These are phyloP conservation scores for Pulveroboletus sp. DNA, from an alignment of 768 basidiomycete genomes.

Conservation along the genomic window DNA sequence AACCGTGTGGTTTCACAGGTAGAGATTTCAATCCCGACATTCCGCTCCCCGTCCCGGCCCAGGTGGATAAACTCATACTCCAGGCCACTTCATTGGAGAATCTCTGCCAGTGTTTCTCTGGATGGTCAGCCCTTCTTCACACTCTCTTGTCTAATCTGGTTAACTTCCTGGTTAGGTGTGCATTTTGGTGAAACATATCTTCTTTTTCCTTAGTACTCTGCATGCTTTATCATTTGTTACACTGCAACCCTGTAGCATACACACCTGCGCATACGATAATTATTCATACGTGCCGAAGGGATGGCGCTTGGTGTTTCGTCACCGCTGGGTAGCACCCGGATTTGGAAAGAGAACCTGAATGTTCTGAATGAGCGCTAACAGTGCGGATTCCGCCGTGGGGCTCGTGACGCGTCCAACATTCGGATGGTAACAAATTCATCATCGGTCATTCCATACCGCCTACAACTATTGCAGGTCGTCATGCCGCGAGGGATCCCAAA, in stretches of 20 bases:
- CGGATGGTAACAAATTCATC: too few species aligned
- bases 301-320: background rate
- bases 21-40: conserved; percentile 90
- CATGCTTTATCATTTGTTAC: conserved; percentile 14
- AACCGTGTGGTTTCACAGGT: conserved; percentile 42
- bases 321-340: too few species aligned
- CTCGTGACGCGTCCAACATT: too few species aligned
- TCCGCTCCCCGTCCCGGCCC: conserved; percentile 65
- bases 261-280: conserved; percentile 4
- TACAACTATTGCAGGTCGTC: background rate
- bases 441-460: too few species aligned
- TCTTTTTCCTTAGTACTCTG: conserved; percentile 2
- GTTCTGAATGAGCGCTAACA: background rate
- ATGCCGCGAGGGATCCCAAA: conserved; percentile 87
- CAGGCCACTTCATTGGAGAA: conserved; percentile 94
- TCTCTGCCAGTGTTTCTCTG: conserved; percentile 94
- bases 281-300: background rate
- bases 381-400: too few species aligned
- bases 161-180: conserved; percentile 47
- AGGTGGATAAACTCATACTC: conserved; percentile 90
- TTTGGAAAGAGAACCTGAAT: conserved; percentile 9
- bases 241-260: conserved; percentile 24
- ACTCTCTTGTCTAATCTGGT: background rate
- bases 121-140: conserved; percentile 52
- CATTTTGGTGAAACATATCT: conserved; percentile 59